Base-by-base conservation (phyloP, 2,329 filamentous ascomycete genomes). In the Penicillium fuscoglaucum region DNA sequence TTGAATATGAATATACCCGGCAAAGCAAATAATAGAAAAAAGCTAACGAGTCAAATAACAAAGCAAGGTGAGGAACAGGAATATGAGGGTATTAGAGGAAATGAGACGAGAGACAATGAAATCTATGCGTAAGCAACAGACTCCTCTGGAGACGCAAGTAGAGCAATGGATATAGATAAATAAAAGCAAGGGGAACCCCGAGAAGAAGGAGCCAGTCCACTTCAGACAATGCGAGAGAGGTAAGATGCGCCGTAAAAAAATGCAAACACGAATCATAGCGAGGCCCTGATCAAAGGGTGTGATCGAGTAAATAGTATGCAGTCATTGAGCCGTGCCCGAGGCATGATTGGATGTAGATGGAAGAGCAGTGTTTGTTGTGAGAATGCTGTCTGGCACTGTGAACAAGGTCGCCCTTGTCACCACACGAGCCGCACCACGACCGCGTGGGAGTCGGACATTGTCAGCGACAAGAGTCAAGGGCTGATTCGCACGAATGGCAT, bases 401-500 rank as follows among this genome's bases (percentile, higher is more conserved):
- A 66, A 59, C n/a, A 68, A 59, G 40, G 59, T 44, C 10, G 66
- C 52, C 33, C 43, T 49, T 26, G 62, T 58, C 24, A 63, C 56
- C 54, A 58, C 49, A 45, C 64, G 62, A 43, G 66, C 58, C 58
- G 63, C 58, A 60, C 52, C 41, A 37, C 61, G 55, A 47, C 61
- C 47, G 26, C 61, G 60, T 24, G 61, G 63, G 56, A 65, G 58
- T 40, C 62, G 63, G 31, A 64, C 60, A 52, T 70, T 44, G 10
- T 52, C 68, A n/a, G 70, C 67, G 47, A 68, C 53, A 31, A 70
- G 66, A 49, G 66, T 65, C 57, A 76, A 64, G 17, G 74, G 70
- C 46, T 74, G 72, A 41, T 71, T 71, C 35, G 70, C 63, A 46
- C 75, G 68, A 58, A 78, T 76, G 9, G 74, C 72, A 58, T 75